These are phyloP conservation scores for Paspalum vaginatum DNA, from an alignment of 176 grass and related monocot species.

Conservation along the genomic window DNA sequence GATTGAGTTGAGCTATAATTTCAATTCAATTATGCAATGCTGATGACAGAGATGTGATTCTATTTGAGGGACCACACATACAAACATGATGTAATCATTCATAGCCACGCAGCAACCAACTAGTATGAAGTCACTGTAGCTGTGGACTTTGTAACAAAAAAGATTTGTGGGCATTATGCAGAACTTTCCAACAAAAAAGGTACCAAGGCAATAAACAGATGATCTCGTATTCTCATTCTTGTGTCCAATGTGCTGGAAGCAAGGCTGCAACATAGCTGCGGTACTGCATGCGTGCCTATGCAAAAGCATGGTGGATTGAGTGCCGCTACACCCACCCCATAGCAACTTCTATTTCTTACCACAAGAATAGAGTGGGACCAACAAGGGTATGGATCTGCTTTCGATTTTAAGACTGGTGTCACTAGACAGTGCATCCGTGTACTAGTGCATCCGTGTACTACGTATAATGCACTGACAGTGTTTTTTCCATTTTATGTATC, in stretches of 20 bases:
- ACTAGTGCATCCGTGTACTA: too few species aligned
- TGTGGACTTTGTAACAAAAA: constrained; percentile 52
- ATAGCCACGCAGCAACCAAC: constrained; percentile 31
- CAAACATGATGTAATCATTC: constrained; percentile 35
- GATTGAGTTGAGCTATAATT: constrained; percentile 37
- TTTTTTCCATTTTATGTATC: too few species aligned
- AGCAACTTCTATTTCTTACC: constrained; percentile 28
- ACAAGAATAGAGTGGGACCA: constrained; percentile 40
- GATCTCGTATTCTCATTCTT: constrained; percentile 27
- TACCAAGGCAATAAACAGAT: constrained; percentile 13
- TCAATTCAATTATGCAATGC: constrained; percentile 37
- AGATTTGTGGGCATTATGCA: constrained; percentile 30
- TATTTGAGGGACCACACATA: constrained; percentile 47
- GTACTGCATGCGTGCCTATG: background rate
- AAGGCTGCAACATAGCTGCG: constrained; percentile 34
- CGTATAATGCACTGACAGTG: too few species aligned
- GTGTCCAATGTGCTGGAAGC: constrained; percentile 31
- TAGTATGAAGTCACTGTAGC: constrained; percentile 33
- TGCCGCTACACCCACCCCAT: constrained; percentile 32
- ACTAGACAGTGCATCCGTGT: too few species aligned
- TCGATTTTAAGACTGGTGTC: constrained; percentile 29
- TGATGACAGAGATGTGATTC: constrained; percentile 47
- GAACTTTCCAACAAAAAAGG: constrained; percentile 30
- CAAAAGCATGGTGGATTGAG: constrained; percentile 6
- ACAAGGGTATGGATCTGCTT: constrained; percentile 30